Percentiles rank a stretch among this genome's conserved stretches.
Evolutionary conservation across 192 early-diverging fungal genomes (phyloP).

Genomic region (Linnemannia exigua): DNA sequence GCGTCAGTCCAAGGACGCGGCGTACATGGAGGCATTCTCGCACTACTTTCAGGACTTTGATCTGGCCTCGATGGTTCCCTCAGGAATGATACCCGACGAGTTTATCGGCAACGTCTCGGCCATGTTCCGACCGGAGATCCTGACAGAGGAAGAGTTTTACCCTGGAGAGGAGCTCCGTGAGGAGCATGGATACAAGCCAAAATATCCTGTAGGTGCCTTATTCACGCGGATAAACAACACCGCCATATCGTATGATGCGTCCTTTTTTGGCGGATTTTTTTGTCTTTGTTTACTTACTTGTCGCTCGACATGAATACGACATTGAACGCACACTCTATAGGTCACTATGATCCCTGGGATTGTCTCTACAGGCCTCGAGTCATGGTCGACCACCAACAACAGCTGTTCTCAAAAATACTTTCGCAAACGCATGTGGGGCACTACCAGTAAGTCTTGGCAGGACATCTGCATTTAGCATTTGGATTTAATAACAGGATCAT

Average conservation of each 20-base stretch:
- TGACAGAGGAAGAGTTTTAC: slow-evolving; percentile 66
- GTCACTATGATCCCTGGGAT: slow-evolving; percentile 92
- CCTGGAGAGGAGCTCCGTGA: slow-evolving; percentile 58
- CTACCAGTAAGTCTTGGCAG: slow-evolving; percentile 62
- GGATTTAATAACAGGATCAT: background rate
- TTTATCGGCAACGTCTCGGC: slow-evolving; percentile 76
- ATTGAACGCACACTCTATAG: slow-evolving; percentile 57
- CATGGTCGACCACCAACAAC: slow-evolving; percentile 81
- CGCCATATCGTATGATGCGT: slow-evolving; percentile 60
- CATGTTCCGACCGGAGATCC: slow-evolving; percentile 61
- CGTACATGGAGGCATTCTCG: slow-evolving; percentile 50
- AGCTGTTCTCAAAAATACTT: slow-evolving; percentile 86
- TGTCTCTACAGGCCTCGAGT: slow-evolving; percentile 89
- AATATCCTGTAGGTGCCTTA: slow-evolving; percentile 25
- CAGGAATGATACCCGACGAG: slow-evolving; percentile 76
- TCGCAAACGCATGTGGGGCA: slow-evolving; percentile 90
- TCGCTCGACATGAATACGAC: background rate
- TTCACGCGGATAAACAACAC: slow-evolving; percentile 45
- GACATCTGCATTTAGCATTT: background rate
- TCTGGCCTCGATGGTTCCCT: slow-evolving; percentile 72
- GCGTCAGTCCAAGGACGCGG: slow-evolving; percentile 60
- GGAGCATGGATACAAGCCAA: slow-evolving; percentile 41
- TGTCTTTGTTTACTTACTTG: slow-evolving; percentile 30
- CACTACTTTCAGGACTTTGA: slow-evolving; percentile 72
- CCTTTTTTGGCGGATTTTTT: slow-evolving; percentile 35